Conservation (phyloP, 495 filamentous ascomycete species). For the Aspergillus olivimuriae region DNA sequence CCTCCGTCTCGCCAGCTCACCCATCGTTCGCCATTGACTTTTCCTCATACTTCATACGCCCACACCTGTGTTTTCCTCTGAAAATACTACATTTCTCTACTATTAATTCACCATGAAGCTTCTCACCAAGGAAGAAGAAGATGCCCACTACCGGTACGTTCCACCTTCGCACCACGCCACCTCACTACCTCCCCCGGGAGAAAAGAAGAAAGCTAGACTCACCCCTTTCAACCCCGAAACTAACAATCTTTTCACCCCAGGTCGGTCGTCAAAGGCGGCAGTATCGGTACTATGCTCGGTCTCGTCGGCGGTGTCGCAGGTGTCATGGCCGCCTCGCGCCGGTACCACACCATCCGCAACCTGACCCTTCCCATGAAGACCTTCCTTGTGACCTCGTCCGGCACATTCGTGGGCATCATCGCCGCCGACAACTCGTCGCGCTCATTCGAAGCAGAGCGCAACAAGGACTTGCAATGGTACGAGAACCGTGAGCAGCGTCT, state of each 20-base stretch:
- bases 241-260: constrained; percentile 29
- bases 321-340: constrained; percentile 52
- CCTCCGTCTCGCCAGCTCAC: neutral
- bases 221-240: constrained; percentile 6
- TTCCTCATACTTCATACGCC: neutral
- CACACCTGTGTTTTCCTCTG: neutral
- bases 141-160: constrained; percentile 53
- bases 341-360: constrained; percentile 66
- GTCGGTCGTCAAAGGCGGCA: constrained; percentile 72
- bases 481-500: constrained; percentile 53
- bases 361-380: constrained; percentile 84
- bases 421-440: constrained; percentile 75
- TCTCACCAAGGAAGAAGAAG: constrained; percentile 88
- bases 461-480: constrained; percentile 58
- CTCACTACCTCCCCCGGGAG: constrained; percentile 3
- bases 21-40: neutral
- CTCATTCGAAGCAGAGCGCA: constrained; percentile 60
- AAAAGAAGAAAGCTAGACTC: constrained; percentile 12
- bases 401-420: constrained; percentile 82
- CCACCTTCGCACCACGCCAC: neutral
- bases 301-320: constrained; percentile 56
- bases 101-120: constrained; percentile 68
- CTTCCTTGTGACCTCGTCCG: constrained; percentile 79
- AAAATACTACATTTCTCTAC: neutral
- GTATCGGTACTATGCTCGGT: constrained; percentile 61